Evolutionary conservation across 1,139 yeast genomes (phyloP), one percentile per base, ranked within the genome.

Genomic region (Yamadazyma atlantica): DNA sequence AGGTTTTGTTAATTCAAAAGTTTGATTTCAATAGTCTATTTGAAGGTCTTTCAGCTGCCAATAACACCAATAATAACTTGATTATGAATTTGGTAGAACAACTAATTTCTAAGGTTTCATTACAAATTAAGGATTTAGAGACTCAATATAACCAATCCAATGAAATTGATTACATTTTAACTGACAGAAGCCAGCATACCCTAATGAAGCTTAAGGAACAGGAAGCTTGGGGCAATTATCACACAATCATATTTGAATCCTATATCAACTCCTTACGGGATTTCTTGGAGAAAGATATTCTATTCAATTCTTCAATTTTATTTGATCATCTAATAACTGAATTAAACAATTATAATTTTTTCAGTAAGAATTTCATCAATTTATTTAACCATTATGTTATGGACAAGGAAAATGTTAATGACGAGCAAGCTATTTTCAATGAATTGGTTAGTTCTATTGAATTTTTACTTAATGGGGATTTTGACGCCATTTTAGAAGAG

Each of bases 281-380:
- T 18, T 58, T 69, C 0, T 57, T 78, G 4, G 80, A 80, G 36
- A 69, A 66, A 36, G 82, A 81, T 32, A 66, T 82, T 7, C 55
- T 82, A 27, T 69, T 78, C 42, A 72, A 74, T 45, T 73, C 86
- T 0, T 73, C 85, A 0, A 61, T 77, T 6, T 57, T 80, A 22
- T 68, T 64, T 41, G 77, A 71, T 45, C 60, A 65, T 38, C 50
- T 71, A 33, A 53, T 68, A 2, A 55, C 58, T 18, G 62, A 64
- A 30, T 42, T 67, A 33, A 45, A 53, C 8, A 55, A 54, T 2
- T 62, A 50, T 41, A 49, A 49, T 29, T 57, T 48, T 35, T 38
- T 57, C 11, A 44, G 58, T 4, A 45, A 37, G 3, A 52, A 50
- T 10, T 45, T 62, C 14, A 40, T 46, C 3, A 31, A 32, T 13